These are phyloP conservation scores for Parascedosporium putredinis DNA, from an alignment of 2,329 filamentous ascomycete genomes.

Conservation along the genomic window DNA sequence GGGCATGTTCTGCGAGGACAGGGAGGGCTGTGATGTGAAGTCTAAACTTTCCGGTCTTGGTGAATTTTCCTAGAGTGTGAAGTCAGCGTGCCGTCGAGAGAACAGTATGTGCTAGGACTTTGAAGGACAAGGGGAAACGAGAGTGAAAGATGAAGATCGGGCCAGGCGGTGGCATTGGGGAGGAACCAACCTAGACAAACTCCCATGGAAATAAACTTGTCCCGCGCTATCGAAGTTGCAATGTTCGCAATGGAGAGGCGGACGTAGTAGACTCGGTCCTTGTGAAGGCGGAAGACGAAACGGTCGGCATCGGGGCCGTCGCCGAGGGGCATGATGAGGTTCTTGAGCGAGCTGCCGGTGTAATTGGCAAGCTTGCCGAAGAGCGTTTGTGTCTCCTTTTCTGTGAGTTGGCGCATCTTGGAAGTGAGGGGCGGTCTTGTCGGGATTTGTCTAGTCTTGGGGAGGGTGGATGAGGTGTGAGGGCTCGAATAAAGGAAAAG, in stretches of 20 bases:
- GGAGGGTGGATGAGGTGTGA: background rate
- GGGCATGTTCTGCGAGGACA: slow-evolving; percentile 78
- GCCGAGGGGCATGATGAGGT: slow-evolving; percentile 66
- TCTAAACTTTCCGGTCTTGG: slow-evolving; percentile 91
- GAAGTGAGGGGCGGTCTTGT: background rate
- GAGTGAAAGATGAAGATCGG: too few relatives aligned
- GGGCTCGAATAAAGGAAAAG: background rate
- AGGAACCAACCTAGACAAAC: slow-evolving; percentile 57
- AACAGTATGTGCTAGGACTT: too few relatives aligned
- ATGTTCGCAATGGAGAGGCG: slow-evolving; percentile 83
- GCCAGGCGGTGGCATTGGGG: background rate
- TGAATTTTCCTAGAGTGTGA: slow-evolving; percentile 62
- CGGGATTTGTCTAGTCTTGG: too few relatives aligned
- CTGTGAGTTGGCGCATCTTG: slow-evolving; percentile 73
- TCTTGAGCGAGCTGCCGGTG: slow-evolving; percentile 75
- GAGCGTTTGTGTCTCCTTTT: slow-evolving; percentile 67
- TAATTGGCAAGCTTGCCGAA: slow-evolving; percentile 93
- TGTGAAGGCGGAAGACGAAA: slow-evolving; percentile 76
- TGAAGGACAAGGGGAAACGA: background rate
- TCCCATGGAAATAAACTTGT: slow-evolving; percentile 76
- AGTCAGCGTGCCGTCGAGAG: slow-evolving; percentile 10
- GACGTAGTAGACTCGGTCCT: slow-evolving; percentile 83
- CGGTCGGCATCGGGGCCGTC: slow-evolving; percentile 60
- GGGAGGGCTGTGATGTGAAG: slow-evolving; percentile 85
- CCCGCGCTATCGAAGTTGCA: slow-evolving; percentile 73